phyloP scores from a whole-genome alignment of 108 stramenopile genomes.

The Discostella stelligeroides region DNA sequence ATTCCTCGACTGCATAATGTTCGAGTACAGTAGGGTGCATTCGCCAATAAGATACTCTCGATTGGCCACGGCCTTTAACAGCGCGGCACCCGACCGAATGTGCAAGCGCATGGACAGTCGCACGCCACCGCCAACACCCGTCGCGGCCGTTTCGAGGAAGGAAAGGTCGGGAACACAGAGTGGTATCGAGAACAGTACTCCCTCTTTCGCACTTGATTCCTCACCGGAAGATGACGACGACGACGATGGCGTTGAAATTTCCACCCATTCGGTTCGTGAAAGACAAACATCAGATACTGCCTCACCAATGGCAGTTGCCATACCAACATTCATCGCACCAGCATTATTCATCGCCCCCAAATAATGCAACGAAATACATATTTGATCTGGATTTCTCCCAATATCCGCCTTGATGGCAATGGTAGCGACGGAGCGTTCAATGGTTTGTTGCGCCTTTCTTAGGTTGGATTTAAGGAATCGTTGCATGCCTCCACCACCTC shows the following conservation, averaged over 20 bases:
- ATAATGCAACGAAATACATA: conserved; percentile 66
- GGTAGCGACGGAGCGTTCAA: conserved; percentile 65
- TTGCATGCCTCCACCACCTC: neutral
- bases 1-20: conserved; percentile 13
- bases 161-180: conserved; percentile 54
- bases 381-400: conserved; percentile 73
- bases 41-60: conserved; percentile 46
- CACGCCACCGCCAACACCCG: conserved; percentile 3
- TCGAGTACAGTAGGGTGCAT: conserved; percentile 31
- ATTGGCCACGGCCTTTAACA: conserved; percentile 44
- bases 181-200: conserved; percentile 66
- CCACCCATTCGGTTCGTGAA: conserved; percentile 44
- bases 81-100: conserved; percentile 41
- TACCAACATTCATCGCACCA: conserved; percentile 9
- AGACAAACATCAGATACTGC: conserved; percentile 45
- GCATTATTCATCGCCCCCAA: conserved; percentile 40
- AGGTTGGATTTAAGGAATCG: conserved; percentile 62
- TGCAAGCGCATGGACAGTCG: conserved; percentile 35
- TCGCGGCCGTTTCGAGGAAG: conserved; percentile 29
- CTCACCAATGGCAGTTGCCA: conserved; percentile 23
- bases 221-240: conserved; percentile 20
- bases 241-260: conserved; percentile 46
- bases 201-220: conserved; percentile 10
- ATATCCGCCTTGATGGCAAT: conserved; percentile 76
- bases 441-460: conserved; percentile 55